Conservation (phyloP, 805 yeast genomes). For the Millerago galiae region DNA sequence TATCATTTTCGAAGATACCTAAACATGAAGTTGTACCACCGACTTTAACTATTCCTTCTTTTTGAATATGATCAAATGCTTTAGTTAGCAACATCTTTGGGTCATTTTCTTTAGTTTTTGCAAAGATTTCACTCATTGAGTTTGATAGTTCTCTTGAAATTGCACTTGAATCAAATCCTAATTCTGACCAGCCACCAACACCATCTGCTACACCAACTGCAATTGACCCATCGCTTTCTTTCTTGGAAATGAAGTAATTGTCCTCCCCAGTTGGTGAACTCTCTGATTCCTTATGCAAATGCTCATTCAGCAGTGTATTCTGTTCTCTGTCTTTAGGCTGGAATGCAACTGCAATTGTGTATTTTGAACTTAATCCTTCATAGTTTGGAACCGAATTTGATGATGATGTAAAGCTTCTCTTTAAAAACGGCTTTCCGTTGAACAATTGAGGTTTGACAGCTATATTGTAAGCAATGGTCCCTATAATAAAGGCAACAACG, state of each 20-base stretch:
- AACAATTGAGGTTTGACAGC: constrained; percentile 5
- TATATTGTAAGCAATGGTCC: constrained; percentile 18
- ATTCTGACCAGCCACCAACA: constrained; percentile 95
- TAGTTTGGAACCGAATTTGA: constrained; percentile 12
- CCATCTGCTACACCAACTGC: constrained; percentile 91
- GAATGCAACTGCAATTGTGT: constrained; percentile 60
- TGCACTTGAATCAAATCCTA: constrained; percentile 85
- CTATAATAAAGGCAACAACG: constrained; percentile 9
- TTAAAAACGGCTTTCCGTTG: not conserved
- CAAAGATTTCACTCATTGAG: constrained; percentile 35
- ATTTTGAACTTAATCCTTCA: constrained; percentile 29
- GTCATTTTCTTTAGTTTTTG: constrained; percentile 2
- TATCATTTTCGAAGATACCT: constrained; percentile 59
- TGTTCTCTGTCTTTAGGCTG: constrained; percentile 67
- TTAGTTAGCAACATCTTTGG: constrained; percentile 39
- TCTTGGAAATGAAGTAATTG: constrained; percentile 49
- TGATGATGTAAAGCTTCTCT: constrained; percentile 9
- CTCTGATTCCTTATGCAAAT: constrained; percentile 26
- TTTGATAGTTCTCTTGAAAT: constrained; percentile 75
- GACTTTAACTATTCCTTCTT: constrained; percentile 60
- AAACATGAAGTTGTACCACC: constrained; percentile 94
- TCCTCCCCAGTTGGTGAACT: constrained; percentile 73
- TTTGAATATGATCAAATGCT: constrained; percentile 50
- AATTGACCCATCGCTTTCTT: constrained; percentile 23
- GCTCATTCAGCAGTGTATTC: constrained; percentile 32